These are phyloP conservation scores for Podospora pseudoanserina DNA, from an alignment of 495 filamentous ascomycete species.

Conservation along the genomic window DNA sequence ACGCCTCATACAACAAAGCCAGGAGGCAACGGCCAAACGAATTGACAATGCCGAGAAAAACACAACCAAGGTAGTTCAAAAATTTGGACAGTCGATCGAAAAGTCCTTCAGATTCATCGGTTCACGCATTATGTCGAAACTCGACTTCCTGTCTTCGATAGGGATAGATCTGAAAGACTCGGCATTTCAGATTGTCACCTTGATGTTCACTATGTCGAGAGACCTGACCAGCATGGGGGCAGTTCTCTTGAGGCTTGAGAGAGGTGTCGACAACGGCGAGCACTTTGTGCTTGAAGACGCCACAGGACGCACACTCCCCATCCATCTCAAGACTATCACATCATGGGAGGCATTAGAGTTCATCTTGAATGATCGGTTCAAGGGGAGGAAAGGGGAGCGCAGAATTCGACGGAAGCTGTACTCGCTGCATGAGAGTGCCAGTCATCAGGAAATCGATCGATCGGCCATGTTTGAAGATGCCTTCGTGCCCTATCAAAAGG, in stretches of 20 bases:
- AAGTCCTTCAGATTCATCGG: not conserved
- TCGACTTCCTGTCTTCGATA: not conserved
- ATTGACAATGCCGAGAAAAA: not conserved
- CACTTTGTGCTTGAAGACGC: slow-evolving; percentile 9
- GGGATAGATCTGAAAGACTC: not conserved
- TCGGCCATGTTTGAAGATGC: not conserved
- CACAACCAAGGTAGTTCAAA: not conserved
- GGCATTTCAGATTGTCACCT: not conserved
- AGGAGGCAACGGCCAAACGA: not conserved
- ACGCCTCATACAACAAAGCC: not conserved
- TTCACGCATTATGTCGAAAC: not conserved
- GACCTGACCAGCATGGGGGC: not conserved
- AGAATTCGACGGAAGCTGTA: not conserved
- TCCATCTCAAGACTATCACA: slow-evolving; percentile 8
- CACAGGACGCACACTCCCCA: slow-evolving; percentile 1
- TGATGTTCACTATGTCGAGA: not conserved
- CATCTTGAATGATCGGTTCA: slow-evolving; percentile 9
- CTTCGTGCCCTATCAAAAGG: not conserved
- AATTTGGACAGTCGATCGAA: not conserved
- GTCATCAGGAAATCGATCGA: slow-evolving; percentile 1
- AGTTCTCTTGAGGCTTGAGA: not conserved
- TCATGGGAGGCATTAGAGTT: slow-evolving; percentile 11
- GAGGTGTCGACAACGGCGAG: not conserved
- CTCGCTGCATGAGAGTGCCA: not conserved
- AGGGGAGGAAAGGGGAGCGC: slow-evolving; percentile 8